Evolutionary conservation across 352 stramenopile species (phyloP).

Genomic region (Thraustochytrium striatum): DNA sequence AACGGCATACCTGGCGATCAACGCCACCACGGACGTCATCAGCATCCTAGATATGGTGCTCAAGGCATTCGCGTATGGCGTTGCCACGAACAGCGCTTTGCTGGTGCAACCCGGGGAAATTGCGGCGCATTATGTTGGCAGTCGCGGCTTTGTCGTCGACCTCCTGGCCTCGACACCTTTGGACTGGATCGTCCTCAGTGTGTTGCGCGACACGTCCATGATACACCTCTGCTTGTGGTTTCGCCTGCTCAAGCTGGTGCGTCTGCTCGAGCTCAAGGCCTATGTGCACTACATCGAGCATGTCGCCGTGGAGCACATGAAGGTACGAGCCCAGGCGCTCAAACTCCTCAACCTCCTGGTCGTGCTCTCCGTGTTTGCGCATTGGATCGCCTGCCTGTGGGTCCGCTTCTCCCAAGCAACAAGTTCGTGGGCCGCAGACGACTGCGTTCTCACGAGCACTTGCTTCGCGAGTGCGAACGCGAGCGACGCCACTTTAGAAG

Average conservation of each 20-base stretch:
- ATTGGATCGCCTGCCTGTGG: conserved; percentile 37
- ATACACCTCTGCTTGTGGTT: neutral
- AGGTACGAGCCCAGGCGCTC: neutral
- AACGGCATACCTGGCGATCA: neutral
- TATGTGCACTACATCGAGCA: neutral
- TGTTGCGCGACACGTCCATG: neutral
- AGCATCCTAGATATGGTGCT: neutral
- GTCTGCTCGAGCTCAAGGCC: neutral
- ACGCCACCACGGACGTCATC: neutral
- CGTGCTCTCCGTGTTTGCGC: conserved; percentile 16
- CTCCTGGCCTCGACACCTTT: neutral
- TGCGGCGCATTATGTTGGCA: neutral
- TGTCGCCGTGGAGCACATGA: neutral
- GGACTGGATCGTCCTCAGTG: conserved; percentile 16
- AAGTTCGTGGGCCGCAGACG: neutral
- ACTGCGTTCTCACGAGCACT: neutral
- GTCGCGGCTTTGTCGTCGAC: neutral
- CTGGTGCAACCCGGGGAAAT: neutral
- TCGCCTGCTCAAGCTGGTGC: neutral
- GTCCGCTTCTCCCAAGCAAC: neutral
- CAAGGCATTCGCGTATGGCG: conserved; percentile 7
- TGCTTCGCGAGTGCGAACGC: neutral
- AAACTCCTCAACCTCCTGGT: neutral
- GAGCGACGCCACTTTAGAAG: too few species aligned
- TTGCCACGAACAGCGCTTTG: neutral